A percentile compares a stretch with the other conserved stretches of the same genome.
These are phyloP conservation scores for Coffea eugenioides DNA, from an alignment of 257 asterid species.

Conservation along the genomic window DNA sequence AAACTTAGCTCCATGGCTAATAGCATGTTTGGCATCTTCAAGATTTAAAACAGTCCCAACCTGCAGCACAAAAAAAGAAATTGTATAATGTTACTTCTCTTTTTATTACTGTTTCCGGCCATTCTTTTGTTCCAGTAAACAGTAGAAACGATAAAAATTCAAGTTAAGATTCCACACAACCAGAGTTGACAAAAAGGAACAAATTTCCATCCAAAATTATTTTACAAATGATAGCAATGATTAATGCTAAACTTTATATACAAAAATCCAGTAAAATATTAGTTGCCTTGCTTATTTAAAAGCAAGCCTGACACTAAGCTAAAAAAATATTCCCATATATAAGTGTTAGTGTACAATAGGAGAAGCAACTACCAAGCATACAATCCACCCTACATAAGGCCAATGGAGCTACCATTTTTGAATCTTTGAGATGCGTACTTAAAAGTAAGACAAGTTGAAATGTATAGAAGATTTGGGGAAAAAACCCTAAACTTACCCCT, in stretches of 20 bases:
- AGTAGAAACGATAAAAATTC: too few relatives aligned
- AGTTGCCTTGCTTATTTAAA: too few relatives aligned
- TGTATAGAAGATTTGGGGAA: background rate
- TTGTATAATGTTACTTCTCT: background rate
- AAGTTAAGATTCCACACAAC: too few relatives aligned
- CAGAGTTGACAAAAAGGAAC: too few relatives aligned
- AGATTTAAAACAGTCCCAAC: constrained; percentile 69
- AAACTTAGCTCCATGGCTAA: constrained; percentile 72
- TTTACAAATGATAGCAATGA: too few relatives aligned
- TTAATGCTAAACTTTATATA: too few relatives aligned
- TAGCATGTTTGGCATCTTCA: constrained; percentile 51
- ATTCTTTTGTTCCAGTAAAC: background rate
- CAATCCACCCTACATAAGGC: background rate
- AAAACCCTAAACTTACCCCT: constrained; percentile 49
- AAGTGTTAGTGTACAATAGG: too few relatives aligned
- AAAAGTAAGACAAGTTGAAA: background rate
- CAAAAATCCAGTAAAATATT: too few relatives aligned
- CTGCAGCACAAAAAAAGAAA: constrained; percentile 33
- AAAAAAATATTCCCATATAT: too few relatives aligned
- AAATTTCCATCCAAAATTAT: too few relatives aligned
- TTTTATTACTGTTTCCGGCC: too few relatives aligned
- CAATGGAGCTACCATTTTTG: background rate
- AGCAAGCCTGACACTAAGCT: too few relatives aligned
- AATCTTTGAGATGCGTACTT: background rate
- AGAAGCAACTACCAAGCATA: background rate